phyloP scores from a whole-genome alignment of 192 early-diverging fungal genomes.

The Coemansia sp. region DNA sequence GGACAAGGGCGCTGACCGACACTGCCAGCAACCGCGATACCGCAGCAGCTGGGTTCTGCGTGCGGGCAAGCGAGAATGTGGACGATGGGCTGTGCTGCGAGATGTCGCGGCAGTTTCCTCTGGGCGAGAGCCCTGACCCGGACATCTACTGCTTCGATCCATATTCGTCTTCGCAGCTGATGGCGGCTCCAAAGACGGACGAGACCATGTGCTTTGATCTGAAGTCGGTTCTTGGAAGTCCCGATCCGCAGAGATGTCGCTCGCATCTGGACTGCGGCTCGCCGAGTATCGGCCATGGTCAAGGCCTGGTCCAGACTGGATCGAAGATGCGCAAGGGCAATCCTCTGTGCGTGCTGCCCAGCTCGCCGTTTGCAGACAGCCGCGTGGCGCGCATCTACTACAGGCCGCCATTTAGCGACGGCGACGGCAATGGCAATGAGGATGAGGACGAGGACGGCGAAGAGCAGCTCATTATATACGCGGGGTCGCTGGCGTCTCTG shows the following conservation, averaged over 20 bases:
- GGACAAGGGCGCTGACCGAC: constrained; percentile 29
- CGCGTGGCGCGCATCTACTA: constrained; percentile 40
- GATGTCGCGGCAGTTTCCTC: constrained; percentile 30
- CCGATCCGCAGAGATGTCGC: constrained; percentile 15
- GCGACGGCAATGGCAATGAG: neutral
- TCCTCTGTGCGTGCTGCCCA: constrained; percentile 29
- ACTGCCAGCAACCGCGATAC: constrained; percentile 23
- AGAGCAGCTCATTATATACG: constrained; percentile 22
- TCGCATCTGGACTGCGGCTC: constrained; percentile 16
- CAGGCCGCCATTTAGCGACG: neutral
- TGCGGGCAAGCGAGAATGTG: constrained; percentile 8
- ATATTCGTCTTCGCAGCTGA: constrained; percentile 2
- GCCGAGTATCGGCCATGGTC: neutral
- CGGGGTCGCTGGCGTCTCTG: constrained; percentile 18
- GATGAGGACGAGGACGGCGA: too few species aligned
- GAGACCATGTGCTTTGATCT: constrained; percentile 35
- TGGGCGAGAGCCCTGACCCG: constrained; percentile 47
- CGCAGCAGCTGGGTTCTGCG: constrained; percentile 22
- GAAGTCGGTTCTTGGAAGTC: constrained; percentile 16
- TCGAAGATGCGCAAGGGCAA: neutral
- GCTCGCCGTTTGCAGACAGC: constrained; percentile 20
- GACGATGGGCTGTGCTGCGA: constrained; percentile 51
- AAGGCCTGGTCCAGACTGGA: neutral
- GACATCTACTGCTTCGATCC: constrained; percentile 36
- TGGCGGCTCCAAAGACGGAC: neutral